Evolutionary conservation across 495 filamentous ascomycete genomes (phyloP).

Genomic region (Penicillium alfredii): DNA sequence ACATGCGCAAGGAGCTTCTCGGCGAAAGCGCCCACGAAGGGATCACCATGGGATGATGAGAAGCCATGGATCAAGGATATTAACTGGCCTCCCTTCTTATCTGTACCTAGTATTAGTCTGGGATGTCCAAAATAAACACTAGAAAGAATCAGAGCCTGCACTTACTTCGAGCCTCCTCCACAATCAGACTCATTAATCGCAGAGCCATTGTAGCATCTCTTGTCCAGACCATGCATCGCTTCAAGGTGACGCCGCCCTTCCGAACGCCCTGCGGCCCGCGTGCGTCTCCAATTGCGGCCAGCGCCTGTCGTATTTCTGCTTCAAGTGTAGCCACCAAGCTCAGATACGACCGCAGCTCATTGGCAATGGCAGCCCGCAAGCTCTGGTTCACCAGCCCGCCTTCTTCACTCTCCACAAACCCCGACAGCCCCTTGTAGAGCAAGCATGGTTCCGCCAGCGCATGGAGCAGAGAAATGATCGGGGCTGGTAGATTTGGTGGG

Average conservation of each 20-base stretch:
- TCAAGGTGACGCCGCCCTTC: conserved; percentile 90
- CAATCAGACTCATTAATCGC: conserved; percentile 88
- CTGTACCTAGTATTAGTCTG: conserved; percentile 33
- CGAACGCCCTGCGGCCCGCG: conserved; percentile 59
- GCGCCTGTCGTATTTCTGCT: conserved; percentile 80
- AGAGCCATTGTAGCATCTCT: conserved; percentile 95
- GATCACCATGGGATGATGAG: conserved; percentile 89
- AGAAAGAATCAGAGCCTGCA: not conserved
- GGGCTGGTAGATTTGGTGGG: conserved; percentile 71
- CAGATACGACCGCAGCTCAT: conserved; percentile 83
- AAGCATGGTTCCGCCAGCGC: conserved; percentile 89
- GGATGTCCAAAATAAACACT: not conserved
- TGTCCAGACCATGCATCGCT: conserved; percentile 95
- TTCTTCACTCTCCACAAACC: conserved; percentile 69
- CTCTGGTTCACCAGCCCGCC: conserved; percentile 84
- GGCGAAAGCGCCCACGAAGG: conserved; percentile 88
- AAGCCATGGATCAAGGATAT: conserved; percentile 93
- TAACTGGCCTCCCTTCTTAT: conserved; percentile 83
- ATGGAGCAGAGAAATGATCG: conserved; percentile 82
- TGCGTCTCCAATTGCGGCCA: conserved; percentile 59
- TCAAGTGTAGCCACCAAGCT: conserved; percentile 90
- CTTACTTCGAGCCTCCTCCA: conserved; percentile 77
- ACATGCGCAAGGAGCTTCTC: conserved; percentile 86
- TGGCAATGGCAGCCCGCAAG: conserved; percentile 79
- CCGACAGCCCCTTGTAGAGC: conserved; percentile 70